A percentile compares a stretch with the other conserved stretches of the same genome.
These are phyloP conservation scores for Raphanus sativus DNA, from an alignment of 345 rosid species.

Conservation along the genomic window DNA sequence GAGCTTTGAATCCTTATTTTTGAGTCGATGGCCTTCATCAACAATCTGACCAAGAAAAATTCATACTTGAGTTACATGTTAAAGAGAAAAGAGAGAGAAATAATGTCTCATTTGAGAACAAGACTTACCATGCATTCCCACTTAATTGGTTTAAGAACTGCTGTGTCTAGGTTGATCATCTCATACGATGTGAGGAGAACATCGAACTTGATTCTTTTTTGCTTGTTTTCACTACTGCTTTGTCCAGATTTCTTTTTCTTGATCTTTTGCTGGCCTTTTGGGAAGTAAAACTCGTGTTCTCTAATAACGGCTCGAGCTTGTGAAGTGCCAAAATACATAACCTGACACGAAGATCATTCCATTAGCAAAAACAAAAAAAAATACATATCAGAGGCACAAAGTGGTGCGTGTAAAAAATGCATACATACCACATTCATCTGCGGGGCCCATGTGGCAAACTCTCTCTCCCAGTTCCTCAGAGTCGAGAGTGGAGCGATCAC, in stretches of 20 bases:
- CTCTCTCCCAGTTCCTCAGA: constrained; percentile 97
- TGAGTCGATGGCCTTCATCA: constrained; percentile 99
- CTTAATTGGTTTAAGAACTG: constrained; percentile 81
- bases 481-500: constrained; percentile 99
- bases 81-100: constrained; percentile 8
- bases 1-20: constrained; percentile 96
- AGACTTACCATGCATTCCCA: constrained; percentile 97
- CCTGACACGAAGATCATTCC: constrained; percentile 1
- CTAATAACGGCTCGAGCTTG: constrained; percentile 84
- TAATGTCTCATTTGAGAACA: constrained; percentile 23
- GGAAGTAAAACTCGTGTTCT: constrained; percentile 88
- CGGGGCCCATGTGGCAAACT: constrained; percentile 98
- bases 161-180: constrained; percentile 86
- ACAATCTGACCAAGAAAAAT: constrained; percentile 67
- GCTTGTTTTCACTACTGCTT: constrained; percentile 72
- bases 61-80: not conserved
- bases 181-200: constrained; percentile 98
- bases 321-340: not conserved
- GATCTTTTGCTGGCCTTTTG: constrained; percentile 67
- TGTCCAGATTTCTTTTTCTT: constrained; percentile 94
- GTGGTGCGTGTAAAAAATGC: not conserved
- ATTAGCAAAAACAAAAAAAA: constrained; percentile 1
- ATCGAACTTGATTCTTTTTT: constrained; percentile 95
- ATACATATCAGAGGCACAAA: constrained; percentile 9
- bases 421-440: constrained; percentile 95